phyloP scores from a whole-genome alignment of 768 basidiomycete species.

The Dacryopinax spathularia region DNA sequence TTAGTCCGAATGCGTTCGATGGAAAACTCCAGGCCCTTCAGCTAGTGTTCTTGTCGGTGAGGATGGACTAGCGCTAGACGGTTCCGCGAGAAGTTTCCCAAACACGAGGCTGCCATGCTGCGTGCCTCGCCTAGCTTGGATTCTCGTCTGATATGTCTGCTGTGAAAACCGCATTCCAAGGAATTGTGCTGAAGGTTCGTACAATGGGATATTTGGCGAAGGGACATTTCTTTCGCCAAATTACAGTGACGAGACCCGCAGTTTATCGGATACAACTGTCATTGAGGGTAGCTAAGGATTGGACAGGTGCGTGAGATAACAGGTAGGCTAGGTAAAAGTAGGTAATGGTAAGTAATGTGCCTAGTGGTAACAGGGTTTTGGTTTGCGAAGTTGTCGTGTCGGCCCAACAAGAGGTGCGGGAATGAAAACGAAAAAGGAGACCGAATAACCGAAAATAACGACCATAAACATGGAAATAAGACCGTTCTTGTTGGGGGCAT shows the following conservation, averaged over 20 bases:
- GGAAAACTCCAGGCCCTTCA: no score
- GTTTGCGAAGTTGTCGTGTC: background rate
- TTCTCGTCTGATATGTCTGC: background rate
- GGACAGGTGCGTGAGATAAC: background rate
- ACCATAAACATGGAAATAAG: slow-evolving; percentile 1
- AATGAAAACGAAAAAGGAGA: background rate
- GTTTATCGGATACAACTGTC: slow-evolving; percentile 4
- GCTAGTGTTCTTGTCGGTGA: no score
- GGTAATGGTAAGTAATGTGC: background rate
- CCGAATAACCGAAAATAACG: slow-evolving; percentile 3
- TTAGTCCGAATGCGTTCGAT: no score
- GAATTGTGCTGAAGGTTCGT: no score
- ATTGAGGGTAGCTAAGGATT: background rate
- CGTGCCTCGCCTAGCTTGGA: background rate
- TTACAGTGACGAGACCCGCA: no score
- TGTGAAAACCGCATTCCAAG: background rate
- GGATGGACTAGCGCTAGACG: no score
- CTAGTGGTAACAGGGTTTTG: slow-evolving; percentile 1
- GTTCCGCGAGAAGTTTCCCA: background rate
- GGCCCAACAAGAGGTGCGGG: background rate
- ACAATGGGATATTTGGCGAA: no score
- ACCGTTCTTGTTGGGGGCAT: background rate
- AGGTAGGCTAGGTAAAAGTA: background rate
- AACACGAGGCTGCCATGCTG: background rate
- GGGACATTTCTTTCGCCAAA: no score